phyloP scores from a whole-genome alignment of 345 rosid genomes.

The Sonneratia caseolaris region DNA sequence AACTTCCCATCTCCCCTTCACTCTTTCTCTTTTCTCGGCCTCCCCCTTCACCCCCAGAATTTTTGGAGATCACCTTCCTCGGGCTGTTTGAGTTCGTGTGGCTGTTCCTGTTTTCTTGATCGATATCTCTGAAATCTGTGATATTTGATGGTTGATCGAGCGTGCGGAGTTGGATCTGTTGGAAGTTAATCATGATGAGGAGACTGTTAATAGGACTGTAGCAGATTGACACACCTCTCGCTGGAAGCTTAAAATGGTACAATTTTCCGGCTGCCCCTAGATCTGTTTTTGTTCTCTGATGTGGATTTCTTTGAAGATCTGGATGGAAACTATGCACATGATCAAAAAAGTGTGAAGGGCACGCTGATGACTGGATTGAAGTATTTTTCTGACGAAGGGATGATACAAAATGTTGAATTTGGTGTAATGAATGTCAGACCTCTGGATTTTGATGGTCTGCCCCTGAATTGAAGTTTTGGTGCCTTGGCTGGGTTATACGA shows the following conservation, averaged over 20 bases:
- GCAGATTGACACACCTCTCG: conserved; percentile 9
- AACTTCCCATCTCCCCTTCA: background rate
- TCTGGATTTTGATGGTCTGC: background rate
- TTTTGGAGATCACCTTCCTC: too few relatives aligned
- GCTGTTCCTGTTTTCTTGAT: background rate
- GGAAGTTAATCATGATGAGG: background rate
- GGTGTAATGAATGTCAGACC: background rate
- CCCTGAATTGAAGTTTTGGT: background rate
- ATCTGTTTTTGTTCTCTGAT: background rate
- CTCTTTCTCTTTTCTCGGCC: background rate
- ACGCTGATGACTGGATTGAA: background rate
- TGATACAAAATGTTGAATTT: background rate
- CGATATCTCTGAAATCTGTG: background rate
- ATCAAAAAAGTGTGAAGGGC: background rate
- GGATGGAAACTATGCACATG: background rate
- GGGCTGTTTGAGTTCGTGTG: too few relatives aligned
- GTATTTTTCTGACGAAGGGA: background rate
- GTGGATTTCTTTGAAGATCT: background rate
- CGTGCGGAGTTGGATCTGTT: background rate
- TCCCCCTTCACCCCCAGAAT: too few relatives aligned
- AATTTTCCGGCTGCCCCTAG: conserved; percentile 7
- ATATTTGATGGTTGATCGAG: background rate
- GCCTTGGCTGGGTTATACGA: background rate
- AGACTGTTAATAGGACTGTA: background rate
- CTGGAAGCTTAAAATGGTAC: conserved; percentile 38